Percentiles rank a stretch among this genome's conserved stretches.
Conservation (phyloP, 371 early-diverging fungal species). For the Basidiobolus heterosporus region DNA sequence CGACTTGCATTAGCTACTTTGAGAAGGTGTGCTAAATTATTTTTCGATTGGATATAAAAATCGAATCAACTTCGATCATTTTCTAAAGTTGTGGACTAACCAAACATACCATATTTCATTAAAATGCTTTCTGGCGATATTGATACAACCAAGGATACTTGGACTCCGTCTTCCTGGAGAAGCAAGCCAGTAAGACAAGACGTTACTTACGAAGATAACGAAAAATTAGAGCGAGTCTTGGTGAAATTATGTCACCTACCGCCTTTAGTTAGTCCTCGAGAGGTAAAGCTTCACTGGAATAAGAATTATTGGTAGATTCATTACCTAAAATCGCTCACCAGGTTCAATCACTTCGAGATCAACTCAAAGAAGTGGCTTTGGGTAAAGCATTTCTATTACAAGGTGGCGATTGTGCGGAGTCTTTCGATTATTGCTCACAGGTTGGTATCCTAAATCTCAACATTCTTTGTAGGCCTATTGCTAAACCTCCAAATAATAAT, state of each 20-base stretch:
- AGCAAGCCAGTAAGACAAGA: conserved; percentile 77
- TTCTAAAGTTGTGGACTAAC: too few species aligned
- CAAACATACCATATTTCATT: too few species aligned
- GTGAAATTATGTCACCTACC: conserved; percentile 65
- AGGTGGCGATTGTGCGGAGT: conserved; percentile 96
- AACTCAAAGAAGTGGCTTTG: conserved; percentile 73
- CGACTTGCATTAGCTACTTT: too few species aligned
- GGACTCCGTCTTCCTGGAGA: conserved; percentile 73
- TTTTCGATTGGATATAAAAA: too few species aligned
- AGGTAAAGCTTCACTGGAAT: too few species aligned
- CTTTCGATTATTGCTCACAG: conserved; percentile 87
- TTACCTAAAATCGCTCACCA: conserved; percentile 10
- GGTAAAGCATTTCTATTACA: conserved; percentile 86
- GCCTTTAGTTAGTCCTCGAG: conserved; percentile 75
- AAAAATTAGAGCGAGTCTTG: conserved; percentile 48
- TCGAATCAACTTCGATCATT: too few species aligned
- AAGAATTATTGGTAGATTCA: not conserved
- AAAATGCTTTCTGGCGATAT: too few species aligned
- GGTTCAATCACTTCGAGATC: conserved; percentile 65
- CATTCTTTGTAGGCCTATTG: too few species aligned
- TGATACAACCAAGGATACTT: conserved; percentile 9
- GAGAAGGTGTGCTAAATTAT: too few species aligned
- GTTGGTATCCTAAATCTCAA: too few species aligned
- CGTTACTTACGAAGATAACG: conserved; percentile 67
- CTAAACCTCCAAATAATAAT: not conserved